A percentile compares a stretch with the other conserved stretches of the same genome.
Conservation (phyloP, 116 monocot species). For the Zostera marina region DNA sequence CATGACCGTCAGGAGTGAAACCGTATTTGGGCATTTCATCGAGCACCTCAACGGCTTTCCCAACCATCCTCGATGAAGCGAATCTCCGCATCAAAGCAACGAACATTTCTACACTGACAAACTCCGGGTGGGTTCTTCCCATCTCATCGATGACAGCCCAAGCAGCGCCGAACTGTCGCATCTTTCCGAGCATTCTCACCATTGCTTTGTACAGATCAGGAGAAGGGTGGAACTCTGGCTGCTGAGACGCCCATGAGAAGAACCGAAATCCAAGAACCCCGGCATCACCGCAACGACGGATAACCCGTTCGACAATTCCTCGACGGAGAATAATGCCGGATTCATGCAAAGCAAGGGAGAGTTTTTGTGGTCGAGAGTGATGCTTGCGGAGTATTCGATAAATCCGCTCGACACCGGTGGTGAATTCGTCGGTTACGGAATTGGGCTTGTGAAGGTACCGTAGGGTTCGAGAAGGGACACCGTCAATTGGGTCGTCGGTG, state of each 20-base stretch:
- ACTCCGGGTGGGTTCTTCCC: conserved; percentile 14
- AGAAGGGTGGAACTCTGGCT: conserved; percentile 7
- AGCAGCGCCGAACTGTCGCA: conserved; percentile 49
- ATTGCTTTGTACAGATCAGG: conserved; percentile 18
- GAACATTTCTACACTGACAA: conserved; percentile 41
- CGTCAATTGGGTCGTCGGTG: conserved; percentile 3
- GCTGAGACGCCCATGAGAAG: conserved; percentile 42
- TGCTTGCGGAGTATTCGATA: conserved; percentile 65
- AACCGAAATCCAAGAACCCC: conserved; percentile 42
- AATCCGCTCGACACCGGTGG: conserved; percentile 38
- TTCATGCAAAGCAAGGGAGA: conserved; percentile 29
- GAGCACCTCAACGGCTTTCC: conserved; percentile 63
- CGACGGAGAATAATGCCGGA: conserved; percentile 30
- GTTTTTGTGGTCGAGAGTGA: conserved; percentile 38
- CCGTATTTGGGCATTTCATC: conserved; percentile 75
- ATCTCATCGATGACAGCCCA: conserved; percentile 18
- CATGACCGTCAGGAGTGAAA: conserved; percentile 26
- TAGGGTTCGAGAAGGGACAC: background rate
- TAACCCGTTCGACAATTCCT: conserved; percentile 46
- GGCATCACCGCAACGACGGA: conserved; percentile 65
- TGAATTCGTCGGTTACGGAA: conserved; percentile 12
- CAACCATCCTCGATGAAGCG: conserved; percentile 42
- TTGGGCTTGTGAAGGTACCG: background rate
- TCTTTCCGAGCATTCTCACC: conserved; percentile 32
- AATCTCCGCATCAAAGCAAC: conserved; percentile 59